Percentiles rank a stretch among this genome's conserved stretches.
phyloP scores from a whole-genome alignment of 1,139 yeast species.

The Taphrina confusa region DNA sequence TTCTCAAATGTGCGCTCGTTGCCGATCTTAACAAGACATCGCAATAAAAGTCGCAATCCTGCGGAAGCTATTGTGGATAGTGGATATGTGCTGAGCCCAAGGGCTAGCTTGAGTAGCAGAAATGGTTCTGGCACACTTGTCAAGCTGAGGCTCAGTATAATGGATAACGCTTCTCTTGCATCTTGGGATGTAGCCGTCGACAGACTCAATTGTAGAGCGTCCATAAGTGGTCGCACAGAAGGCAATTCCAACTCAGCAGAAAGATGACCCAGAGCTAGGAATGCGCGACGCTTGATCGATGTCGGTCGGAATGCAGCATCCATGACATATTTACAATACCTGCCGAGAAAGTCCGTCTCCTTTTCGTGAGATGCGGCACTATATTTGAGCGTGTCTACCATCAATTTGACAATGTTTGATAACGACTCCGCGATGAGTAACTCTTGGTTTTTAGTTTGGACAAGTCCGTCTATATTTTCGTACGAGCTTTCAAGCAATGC shows the following conservation, averaged over 20 bases:
- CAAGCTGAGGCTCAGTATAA: slow-evolving; percentile 7
- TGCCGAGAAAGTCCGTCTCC: background rate
- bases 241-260: slow-evolving; percentile 11
- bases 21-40: slow-evolving; percentile 1
- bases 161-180: background rate
- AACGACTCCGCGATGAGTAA: slow-evolving; percentile 1
- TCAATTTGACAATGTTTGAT: background rate
- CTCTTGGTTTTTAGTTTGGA: background rate
- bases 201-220: background rate
- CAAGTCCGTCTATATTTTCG: background rate
- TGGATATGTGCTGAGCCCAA: slow-evolving; percentile 2
- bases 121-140: slow-evolving; percentile 1
- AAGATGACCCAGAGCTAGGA: slow-evolving; percentile 1
- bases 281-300: background rate
- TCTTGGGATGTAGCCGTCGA: slow-evolving; percentile 2
- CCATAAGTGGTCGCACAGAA: slow-evolving; percentile 3
- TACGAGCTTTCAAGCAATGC: background rate
- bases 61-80: slow-evolving; percentile 1
- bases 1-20: background rate
- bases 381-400: background rate
- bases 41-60: background rate
- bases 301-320: slow-evolving; percentile 8
- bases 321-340: background rate
- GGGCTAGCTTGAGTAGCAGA: background rate
- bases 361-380: background rate